phyloP scores from a whole-genome alignment of 208 protist genomes.

The Leishmania aethiopica region DNA sequence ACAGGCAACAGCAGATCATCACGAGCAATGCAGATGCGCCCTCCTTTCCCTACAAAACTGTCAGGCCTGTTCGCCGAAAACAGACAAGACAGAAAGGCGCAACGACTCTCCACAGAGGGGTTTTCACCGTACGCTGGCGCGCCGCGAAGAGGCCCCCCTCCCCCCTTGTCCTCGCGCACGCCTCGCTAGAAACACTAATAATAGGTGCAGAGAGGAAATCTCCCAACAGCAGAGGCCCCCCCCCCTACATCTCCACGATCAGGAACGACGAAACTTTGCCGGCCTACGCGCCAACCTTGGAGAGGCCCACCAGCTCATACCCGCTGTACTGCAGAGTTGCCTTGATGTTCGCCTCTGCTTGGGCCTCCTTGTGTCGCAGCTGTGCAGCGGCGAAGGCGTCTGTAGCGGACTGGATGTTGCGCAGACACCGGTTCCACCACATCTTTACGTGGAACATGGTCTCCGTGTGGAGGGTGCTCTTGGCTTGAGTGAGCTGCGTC shows the following conservation, averaged over 20 bases:
- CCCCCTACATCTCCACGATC: neutral
- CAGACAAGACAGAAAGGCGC: neutral
- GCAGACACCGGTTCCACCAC: constrained; percentile 86
- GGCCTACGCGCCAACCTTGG: constrained; percentile 14
- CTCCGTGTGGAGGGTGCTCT: constrained; percentile 78
- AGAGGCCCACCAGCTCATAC: constrained; percentile 62
- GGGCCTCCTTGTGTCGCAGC: constrained; percentile 43
- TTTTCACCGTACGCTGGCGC: neutral
- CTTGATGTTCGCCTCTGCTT: constrained; percentile 51
- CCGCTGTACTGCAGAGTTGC: constrained; percentile 53
- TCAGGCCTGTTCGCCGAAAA: too few relatives aligned
- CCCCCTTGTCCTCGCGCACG: neutral
- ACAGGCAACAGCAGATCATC: neutral
- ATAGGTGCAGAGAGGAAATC: neutral
- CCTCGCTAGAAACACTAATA: neutral
- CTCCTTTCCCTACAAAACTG: neutral
- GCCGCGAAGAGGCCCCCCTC: neutral
- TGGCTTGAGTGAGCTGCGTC: constrained; percentile 42
- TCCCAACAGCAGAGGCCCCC: neutral
- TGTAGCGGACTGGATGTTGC: constrained; percentile 67
- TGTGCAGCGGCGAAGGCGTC: constrained; percentile 37
- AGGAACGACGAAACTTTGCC: neutral
- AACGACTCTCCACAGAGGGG: neutral
- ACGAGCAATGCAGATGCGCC: neutral
- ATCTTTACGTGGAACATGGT: constrained; percentile 71